Percentiles rank a stretch among this genome's conserved stretches.
These are phyloP conservation scores for Psilocybe sp. DNA, from an alignment of 768 basidiomycete species.

Conservation along the genomic window DNA sequence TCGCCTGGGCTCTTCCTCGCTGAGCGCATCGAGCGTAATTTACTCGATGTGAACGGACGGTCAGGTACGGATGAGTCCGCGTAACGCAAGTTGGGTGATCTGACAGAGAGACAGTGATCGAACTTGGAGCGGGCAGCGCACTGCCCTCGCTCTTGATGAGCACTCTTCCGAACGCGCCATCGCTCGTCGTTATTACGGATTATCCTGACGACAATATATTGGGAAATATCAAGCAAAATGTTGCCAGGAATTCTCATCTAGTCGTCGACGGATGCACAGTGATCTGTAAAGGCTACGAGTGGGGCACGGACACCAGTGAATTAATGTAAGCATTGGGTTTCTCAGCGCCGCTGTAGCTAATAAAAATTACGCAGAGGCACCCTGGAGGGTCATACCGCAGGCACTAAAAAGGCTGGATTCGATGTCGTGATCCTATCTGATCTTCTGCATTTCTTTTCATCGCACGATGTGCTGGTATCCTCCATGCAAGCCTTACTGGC, in stretches of 20 bases:
- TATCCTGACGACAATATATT: constrained; percentile 65
- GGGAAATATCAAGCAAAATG: constrained; percentile 51
- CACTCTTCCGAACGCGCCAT: constrained; percentile 40
- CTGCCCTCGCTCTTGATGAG: constrained; percentile 63
- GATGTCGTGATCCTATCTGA: constrained; percentile 69
- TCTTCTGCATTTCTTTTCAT: constrained; percentile 64
- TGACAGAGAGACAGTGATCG: constrained; percentile 46
- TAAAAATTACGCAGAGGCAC: background rate
- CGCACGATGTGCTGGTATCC: constrained; percentile 52
- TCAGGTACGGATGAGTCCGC: constrained; percentile 35
- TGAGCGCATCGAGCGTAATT: constrained; percentile 58
- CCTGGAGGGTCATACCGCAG: background rate
- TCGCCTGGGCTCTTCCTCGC: constrained; percentile 67
- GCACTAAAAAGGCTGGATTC: constrained; percentile 29
- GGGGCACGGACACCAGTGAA: constrained; percentile 50
- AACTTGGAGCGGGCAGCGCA: constrained; percentile 68
- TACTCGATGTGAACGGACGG: constrained; percentile 38
- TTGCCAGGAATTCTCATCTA: constrained; percentile 42
- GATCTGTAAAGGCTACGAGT: constrained; percentile 52
- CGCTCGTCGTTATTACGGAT: constrained; percentile 61
- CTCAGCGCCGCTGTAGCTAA: background rate
- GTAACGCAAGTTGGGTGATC: background rate
- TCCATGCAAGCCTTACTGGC: constrained; percentile 51
- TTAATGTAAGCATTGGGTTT: constrained; percentile 41
- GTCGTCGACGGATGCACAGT: constrained; percentile 40